Base-by-base conservation (phyloP, 148 eudicot genomes). In the Oxyria digyna region DNA sequence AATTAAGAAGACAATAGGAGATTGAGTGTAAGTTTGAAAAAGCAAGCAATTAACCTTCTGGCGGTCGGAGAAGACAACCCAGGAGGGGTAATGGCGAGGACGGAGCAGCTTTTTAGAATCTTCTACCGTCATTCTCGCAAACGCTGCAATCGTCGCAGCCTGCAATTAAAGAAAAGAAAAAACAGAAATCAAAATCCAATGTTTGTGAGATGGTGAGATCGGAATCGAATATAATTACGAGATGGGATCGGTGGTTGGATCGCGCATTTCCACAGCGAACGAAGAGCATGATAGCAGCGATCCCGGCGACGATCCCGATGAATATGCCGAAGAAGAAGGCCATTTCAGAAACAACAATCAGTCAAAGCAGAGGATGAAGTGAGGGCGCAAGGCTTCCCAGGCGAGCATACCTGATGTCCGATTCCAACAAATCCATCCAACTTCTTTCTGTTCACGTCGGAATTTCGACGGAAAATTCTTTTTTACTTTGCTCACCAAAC, bases 51-150 rank as follows among this genome's bases (percentile, higher is more conserved):
- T n/a, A 35, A 90, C 94, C 91, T 86, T 94, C 79, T 94, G 99
- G 48, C 79, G 78, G 68, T 84, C 84, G 4, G 99, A 86, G 81
- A 94, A 94, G 74, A 88, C 97, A 38, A 94, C 87, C 97, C 99
- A 94, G 12, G 99, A 81, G 21, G 99, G 99, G 67, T 94, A 94
- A 49, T 77, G 79, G 37, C 45, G 93, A 32, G 92, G 88, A 23
- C 89, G 62, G 23, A 94, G 83, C 52, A 94, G 72, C 84, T 90
- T 94, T 78, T 83, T 84, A 46, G 97, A 94, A 85, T 94, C 99
- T 75, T 88, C 91, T 74, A 91, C 89, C 9, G 93, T 88, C 99
- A 94, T 94, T 71, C 91, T 85, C 5, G 99, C 92, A 68, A 90
- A 90, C 71, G 99, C 85, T 66, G 99, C 97, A 1, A 94, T 69